Conservation (phyloP, 148 eudicot genomes). For the Chenopodium suecicum region DNA sequence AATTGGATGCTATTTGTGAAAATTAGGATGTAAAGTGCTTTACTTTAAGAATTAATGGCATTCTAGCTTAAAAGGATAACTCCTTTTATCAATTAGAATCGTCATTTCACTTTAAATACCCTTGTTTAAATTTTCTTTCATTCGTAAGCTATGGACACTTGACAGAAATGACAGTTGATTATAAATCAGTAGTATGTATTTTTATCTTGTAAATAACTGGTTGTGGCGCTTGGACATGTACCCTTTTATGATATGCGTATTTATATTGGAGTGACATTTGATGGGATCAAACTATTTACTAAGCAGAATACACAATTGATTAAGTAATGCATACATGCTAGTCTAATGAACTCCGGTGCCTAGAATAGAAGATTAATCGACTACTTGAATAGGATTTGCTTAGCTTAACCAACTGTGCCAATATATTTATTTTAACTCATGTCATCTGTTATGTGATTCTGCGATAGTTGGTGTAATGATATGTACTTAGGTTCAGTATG, state of each 20-base stretch:
- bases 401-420: background rate
- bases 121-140: background rate
- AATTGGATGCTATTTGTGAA: background rate
- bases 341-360: background rate
- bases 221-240: background rate
- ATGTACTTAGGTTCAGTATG: background rate
- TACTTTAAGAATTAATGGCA: background rate
- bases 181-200: background rate
- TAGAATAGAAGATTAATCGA: background rate
- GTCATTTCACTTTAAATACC: background rate
- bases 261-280: background rate
- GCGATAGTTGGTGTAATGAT: background rate
- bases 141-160: background rate
- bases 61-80: background rate
- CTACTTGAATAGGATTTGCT: background rate
- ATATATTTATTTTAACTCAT: background rate
- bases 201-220: too few relatives aligned
- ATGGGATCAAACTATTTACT: background rate
- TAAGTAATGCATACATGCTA: background rate
- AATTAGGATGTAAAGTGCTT: background rate
- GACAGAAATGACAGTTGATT: background rate
- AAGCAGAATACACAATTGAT: background rate
- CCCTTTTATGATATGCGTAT: background rate
- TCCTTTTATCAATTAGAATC: background rate
- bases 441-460: background rate